Conservation (phyloP, 2,329 filamentous ascomycete genomes). For the Ceratocystis ficicola region DNA sequence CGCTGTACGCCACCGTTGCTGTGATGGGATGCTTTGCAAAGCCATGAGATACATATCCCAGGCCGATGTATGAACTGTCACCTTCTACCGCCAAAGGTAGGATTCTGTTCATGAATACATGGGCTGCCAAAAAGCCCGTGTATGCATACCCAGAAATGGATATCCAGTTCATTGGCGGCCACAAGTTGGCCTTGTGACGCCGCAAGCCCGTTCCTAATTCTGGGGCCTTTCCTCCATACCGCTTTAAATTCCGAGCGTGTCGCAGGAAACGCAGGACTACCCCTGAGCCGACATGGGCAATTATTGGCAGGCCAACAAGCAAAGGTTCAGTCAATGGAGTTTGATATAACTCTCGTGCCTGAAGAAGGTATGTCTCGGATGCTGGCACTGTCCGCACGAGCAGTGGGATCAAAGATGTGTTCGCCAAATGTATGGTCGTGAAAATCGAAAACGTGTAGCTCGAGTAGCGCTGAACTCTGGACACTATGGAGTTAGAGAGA, state of each 20-base stretch:
- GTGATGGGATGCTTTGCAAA: conserved; percentile 59
- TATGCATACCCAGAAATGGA: conserved; percentile 62
- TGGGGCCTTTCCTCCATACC: conserved; percentile 60
- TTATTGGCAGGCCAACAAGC: conserved; percentile 61
- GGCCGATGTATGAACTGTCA: conserved; percentile 71
- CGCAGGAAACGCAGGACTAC: conserved; percentile 65
- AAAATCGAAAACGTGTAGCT: conserved; percentile 74
- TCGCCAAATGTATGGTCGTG: conserved; percentile 62
- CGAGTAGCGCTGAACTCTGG: conserved; percentile 73
- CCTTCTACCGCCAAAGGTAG: conserved; percentile 68
- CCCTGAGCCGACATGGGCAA: conserved; percentile 65
- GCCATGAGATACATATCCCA: conserved; percentile 75
- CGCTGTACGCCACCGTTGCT: conserved; percentile 56
- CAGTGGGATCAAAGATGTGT: conserved; percentile 70
- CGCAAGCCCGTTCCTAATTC: conserved; percentile 15
- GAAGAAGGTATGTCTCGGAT: conserved; percentile 75
- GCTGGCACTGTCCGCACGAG: conserved; percentile 57
- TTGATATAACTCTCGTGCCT: conserved; percentile 87
- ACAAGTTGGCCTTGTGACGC: conserved; percentile 31
- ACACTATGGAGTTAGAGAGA: conserved; percentile 38
- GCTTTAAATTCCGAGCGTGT: conserved; percentile 53
- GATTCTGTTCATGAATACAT: conserved; percentile 63
- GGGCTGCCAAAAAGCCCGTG: conserved; percentile 51
- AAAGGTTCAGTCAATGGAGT: conserved; percentile 67
- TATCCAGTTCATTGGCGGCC: conserved; percentile 61